phyloP scores from a whole-genome alignment of 1,139 yeast genomes.

The Insectozyma bohioensis region DNA sequence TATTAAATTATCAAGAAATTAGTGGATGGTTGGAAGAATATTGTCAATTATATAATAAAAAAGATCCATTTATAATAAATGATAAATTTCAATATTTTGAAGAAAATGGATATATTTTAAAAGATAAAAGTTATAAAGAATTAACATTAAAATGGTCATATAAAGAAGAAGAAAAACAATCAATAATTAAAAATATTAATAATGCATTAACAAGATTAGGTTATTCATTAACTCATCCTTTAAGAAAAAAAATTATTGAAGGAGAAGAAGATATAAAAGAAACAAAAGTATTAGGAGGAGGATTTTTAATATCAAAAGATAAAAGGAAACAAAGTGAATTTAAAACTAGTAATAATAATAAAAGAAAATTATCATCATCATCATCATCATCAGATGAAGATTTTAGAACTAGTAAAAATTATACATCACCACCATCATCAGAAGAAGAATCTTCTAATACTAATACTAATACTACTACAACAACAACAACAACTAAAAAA shows the following conservation, averaged over 20 bases:
- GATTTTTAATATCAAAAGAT: constrained; percentile 16
- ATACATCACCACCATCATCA: constrained; percentile 33
- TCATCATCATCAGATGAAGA: constrained; percentile 21
- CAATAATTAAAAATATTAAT: constrained; percentile 35
- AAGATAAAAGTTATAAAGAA: constrained; percentile 46
- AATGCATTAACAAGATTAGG: constrained; percentile 45
- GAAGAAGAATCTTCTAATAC: constrained; percentile 19
- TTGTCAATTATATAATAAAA: constrained; percentile 33
- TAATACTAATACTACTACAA: constrained; percentile 2
- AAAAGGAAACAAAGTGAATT: constrained; percentile 4
- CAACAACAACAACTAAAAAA: constrained; percentile 3
- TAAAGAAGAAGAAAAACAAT: constrained; percentile 31
- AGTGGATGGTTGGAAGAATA: constrained; percentile 17
- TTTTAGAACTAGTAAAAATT: constrained; percentile 10
- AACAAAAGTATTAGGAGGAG: constrained; percentile 19
- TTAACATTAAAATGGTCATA: constrained; percentile 40
- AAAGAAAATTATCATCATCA: constrained; percentile 12
- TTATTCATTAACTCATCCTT: constrained; percentile 46
- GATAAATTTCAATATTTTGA: constrained; percentile 31
- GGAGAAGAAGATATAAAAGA: neutral
- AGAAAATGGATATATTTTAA: constrained; percentile 24
- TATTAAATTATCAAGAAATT: constrained; percentile 15
- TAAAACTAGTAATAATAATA: constrained; percentile 2
- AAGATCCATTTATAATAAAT: constrained; percentile 31
- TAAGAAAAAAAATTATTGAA: constrained; percentile 32